phyloP scores from a whole-genome alignment of 495 filamentous ascomycete genomes.

The Mycothermus thermophilus region DNA sequence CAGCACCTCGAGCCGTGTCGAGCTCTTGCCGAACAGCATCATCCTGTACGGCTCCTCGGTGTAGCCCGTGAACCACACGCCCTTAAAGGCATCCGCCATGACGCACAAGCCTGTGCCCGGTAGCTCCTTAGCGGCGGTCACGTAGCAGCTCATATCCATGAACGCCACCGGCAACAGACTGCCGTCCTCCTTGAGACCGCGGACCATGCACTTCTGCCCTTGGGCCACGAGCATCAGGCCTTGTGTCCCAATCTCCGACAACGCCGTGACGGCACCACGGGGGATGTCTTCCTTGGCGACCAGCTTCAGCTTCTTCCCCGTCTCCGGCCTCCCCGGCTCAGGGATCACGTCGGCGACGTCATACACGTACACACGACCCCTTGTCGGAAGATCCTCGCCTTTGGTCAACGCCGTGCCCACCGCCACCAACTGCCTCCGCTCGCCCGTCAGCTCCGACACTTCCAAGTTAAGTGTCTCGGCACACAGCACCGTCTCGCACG shows the following conservation, averaged over 20 bases:
- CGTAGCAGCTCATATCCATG: constrained; percentile 92
- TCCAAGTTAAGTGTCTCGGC: constrained; percentile 77
- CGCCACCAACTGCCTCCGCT: constrained; percentile 63
- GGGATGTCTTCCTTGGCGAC: constrained; percentile 74
- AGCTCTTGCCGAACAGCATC: constrained; percentile 80
- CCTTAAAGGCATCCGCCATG: constrained; percentile 80
- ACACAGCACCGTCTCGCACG: constrained; percentile 62
- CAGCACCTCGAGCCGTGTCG: constrained; percentile 58
- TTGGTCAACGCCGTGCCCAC: constrained; percentile 73
- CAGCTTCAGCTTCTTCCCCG: constrained; percentile 68
- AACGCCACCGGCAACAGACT: constrained; percentile 87
- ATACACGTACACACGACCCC: constrained; percentile 81
- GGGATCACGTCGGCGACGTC: constrained; percentile 85
- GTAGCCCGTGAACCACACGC: constrained; percentile 89
- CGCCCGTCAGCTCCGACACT: constrained; percentile 76
- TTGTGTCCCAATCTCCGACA: constrained; percentile 81
- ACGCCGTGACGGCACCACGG: constrained; percentile 80
- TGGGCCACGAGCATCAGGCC: constrained; percentile 85
- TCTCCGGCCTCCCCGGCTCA: constrained; percentile 72
- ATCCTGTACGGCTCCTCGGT: constrained; percentile 92
- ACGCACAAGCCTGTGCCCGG: constrained; percentile 69
- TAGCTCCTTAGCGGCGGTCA: constrained; percentile 67
- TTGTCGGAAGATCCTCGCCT: constrained; percentile 77
- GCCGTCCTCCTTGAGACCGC: constrained; percentile 89
- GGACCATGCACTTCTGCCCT: constrained; percentile 93